These are phyloP conservation scores for Bretschneidera sinensis DNA, from an alignment of 345 rosid genomes.

Conservation along the genomic window DNA sequence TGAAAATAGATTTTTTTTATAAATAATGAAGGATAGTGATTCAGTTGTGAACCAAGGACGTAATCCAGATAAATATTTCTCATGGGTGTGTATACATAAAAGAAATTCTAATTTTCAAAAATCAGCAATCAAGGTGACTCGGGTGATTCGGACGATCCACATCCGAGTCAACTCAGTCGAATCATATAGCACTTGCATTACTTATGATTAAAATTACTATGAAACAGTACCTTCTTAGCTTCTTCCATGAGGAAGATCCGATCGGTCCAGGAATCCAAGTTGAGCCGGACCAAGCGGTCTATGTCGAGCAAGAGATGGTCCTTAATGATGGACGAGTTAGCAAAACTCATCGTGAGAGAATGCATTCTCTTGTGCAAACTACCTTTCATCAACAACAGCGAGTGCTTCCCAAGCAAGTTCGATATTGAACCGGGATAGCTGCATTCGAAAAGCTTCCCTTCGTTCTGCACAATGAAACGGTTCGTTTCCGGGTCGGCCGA, in stretches of 20 bases:
- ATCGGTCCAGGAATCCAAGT: constrained; percentile 80
- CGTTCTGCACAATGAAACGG: constrained; percentile 80
- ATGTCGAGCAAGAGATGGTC: constrained; percentile 81
- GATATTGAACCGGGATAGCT: constrained; percentile 91
- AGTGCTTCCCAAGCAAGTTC: constrained; percentile 83
- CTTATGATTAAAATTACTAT: no score
- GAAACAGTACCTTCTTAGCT: constrained; percentile 99
- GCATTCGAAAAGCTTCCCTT: constrained; percentile 79
- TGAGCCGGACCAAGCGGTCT: constrained; percentile 88
- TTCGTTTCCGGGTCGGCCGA: constrained; percentile 85
- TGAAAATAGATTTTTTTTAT: no score
- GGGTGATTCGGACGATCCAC: constrained; percentile 2
- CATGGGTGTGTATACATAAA: no score
- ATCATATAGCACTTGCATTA: no score
- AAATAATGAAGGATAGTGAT: no score
- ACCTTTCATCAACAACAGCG: constrained; percentile 87
- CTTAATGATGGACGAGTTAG: constrained; percentile 60
- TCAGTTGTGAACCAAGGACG: no score
- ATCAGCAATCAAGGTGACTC: no score
- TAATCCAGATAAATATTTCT: no score
- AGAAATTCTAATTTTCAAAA: no score
- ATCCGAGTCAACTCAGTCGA: constrained; percentile 14
- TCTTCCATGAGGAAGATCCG: constrained; percentile 92
- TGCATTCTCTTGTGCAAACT: constrained; percentile 90
- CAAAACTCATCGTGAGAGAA: constrained; percentile 87